Evolutionary conservation across 2,329 filamentous ascomycete species (phyloP).

Genomic region (Cadophora gregata): DNA sequence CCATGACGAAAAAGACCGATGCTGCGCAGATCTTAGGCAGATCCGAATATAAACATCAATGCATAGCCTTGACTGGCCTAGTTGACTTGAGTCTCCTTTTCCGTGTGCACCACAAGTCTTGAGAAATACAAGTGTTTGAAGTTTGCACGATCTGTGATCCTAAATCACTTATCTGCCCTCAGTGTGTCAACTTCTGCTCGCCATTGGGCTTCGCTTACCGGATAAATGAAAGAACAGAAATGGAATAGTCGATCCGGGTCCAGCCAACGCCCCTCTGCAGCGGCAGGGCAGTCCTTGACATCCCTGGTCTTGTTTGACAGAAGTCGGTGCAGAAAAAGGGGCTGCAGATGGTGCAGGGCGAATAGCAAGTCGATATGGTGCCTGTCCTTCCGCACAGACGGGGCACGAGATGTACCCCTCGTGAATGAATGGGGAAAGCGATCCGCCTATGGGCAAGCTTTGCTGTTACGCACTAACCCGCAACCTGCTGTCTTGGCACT

Average conservation of each 20-base stretch:
- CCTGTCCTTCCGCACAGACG: slow-evolving; percentile 7
- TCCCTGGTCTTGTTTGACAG: not conserved
- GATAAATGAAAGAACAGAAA: slow-evolving; percentile 2
- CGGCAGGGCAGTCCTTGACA: not conserved
- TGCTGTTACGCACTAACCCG: slow-evolving; percentile 8
- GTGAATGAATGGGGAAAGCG: slow-evolving; percentile 7
- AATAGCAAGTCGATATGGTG: not conserved
- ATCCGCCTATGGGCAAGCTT: slow-evolving; percentile 12
- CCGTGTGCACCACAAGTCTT: not conserved
- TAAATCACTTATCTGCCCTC: not conserved
- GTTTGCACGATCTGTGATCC: not conserved
- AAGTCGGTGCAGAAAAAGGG: slow-evolving; percentile 1
- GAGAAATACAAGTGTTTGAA: not conserved
- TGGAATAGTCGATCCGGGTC: not conserved
- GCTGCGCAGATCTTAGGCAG: slow-evolving; percentile 9
- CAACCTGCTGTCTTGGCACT: not conserved
- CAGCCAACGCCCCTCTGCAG: slow-evolving; percentile 7
- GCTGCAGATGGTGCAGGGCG: not conserved
- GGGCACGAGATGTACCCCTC: slow-evolving; percentile 6
- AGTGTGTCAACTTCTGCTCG: not conserved
- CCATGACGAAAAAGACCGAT: not conserved
- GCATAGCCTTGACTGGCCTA: not conserved
- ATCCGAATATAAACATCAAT: not conserved
- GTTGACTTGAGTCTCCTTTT: not conserved
- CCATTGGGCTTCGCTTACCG: not conserved